Evolutionary conservation across 768 basidiomycete species (phyloP), one percentile per base, ranked within the genome.

Genomic region (Boletus subparvulus): DNA sequence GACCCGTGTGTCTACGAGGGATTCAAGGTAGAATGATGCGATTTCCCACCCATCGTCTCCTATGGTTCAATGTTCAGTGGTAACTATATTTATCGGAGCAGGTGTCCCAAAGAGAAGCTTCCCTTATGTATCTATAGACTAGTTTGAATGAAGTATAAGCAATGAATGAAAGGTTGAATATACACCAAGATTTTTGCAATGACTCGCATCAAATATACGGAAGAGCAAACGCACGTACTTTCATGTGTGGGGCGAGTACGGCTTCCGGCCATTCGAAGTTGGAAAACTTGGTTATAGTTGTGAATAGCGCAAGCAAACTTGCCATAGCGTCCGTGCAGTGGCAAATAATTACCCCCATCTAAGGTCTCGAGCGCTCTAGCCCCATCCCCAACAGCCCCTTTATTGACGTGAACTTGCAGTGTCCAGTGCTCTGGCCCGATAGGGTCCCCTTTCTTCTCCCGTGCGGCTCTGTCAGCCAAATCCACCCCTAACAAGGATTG

Each of bases 401-500:
- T 47, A 69, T 26, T 61, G 37, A 36, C 47, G n/a, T n/a, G 21
- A 21, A 21, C 21, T 21, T 21, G 21, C 21, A 21, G 21, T 21
- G 2, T 21, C 21, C 21, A 21, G 21, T 21, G 21, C 21, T 21
- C 21, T 21, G 21, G 21, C 21, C 21, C 21, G 21, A 21, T 21
- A 21, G 21, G 21, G 21, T 21, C 21, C 21, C 21, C 21, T 21
- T 21, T 14, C 54, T 59, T 69, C 54, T 80, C 76, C 54, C 86
- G 75, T 19, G 81, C 80, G 39, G 86, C 85, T 61, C 94, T 77
- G 73, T 95, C 93, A 42, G 90, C 91, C 46, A 97, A 75, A 68
- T 97, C 94, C 12, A 97, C 90, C 1, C 94, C 94, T 14, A 21
- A 97, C 94, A 16, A 97, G 80, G 53, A 94, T 92, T 74, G 21